Conservation (phyloP, 2,329 filamentous ascomycete genomes). For the Aspergillus pseudoviridinutans region DNA sequence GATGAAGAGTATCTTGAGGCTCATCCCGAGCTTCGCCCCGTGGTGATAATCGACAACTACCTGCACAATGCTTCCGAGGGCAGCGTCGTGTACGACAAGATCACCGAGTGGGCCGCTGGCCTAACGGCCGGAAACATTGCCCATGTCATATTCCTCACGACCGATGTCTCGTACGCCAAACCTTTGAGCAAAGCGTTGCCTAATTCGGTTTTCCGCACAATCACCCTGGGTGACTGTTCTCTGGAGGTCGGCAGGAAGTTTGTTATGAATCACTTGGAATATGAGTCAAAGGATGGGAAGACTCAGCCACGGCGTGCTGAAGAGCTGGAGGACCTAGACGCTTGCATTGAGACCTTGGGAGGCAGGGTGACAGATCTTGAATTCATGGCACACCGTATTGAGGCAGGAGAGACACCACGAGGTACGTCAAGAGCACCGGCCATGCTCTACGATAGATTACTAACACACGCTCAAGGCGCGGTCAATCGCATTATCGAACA, state of each 20-base stretch:
- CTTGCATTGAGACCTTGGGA: constrained; percentile 75
- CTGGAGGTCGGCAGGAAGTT: constrained; percentile 84
- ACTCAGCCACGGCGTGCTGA: constrained; percentile 36
- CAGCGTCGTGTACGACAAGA: constrained; percentile 66
- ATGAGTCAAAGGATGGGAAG: constrained; percentile 34
- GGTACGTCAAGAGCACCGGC: constrained; percentile 29
- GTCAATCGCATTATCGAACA: constrained; percentile 86
- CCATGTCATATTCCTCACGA: constrained; percentile 91
- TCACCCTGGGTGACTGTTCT: constrained; percentile 80
- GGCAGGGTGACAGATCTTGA: constrained; percentile 94
- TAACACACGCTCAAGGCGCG: constrained; percentile 51
- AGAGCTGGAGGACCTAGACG: constrained; percentile 70
- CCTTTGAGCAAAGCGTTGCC: constrained; percentile 81
- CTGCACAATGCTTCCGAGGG: constrained; percentile 70
- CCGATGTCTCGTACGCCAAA: constrained; percentile 84
- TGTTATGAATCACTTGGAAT: constrained; percentile 74
- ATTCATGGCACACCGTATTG: constrained; percentile 84
- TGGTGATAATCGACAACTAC: constrained; percentile 91
- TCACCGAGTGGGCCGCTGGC: constrained; percentile 84
- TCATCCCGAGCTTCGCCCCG: constrained; percentile 76
- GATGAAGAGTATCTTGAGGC: constrained; percentile 88
- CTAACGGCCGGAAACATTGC: constrained; percentile 84
- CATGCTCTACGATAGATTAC: neutral
- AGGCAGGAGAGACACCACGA: constrained; percentile 76
- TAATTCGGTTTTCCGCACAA: constrained; percentile 82